Evolutionary conservation across 495 filamentous ascomycete species (phyloP), one percentile per base, ranked within the genome.

Genomic region (Emericellopsis terricola): DNA sequence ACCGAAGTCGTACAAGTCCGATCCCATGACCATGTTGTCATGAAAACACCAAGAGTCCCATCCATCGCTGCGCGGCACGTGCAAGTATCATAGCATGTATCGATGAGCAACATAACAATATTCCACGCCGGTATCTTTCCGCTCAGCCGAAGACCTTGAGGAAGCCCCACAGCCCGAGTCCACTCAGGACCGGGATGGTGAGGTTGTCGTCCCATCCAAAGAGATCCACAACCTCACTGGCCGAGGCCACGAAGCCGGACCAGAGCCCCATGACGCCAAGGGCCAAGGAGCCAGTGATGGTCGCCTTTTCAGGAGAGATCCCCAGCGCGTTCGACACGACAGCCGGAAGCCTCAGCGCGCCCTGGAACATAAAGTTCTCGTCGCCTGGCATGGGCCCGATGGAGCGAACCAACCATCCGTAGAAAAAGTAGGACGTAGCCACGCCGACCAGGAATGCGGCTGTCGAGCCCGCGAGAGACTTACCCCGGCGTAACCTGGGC

Each of bases 131-230:
- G n/a, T n/a, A n/a, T n/a, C n/a, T n/a, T n/a, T n/a, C n/a, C n/a
- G n/a, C 30, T 43, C 62, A 78, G 19, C 82, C 80, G 66, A 96
- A 94, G 28, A 86, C 49, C 60, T 86, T 94, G 49, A 96, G 60
- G 51, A 97, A 91, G 0, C 80, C 82, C 80, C 81, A 93, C 31
- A 97, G 73, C 7, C 89, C 87, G 11, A 91, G 49, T 10, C 84
- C 83, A 50, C 82, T 93, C 33, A 97, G 56, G 26, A 92, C 73
- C 9, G 89, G 89, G 52, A 97, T 97, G 23, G 87, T 93, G 39
- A 96, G 60, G 56, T 97, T 97, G 59, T 97, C 89, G 50, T 97
- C 89, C 81, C 81, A 81, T 18, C 81, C 77, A 49, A 80, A 94
- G 0, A 93, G 43, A 57, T 96, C 84, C 35, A 92, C 64, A 19